Conservation (phyloP, 1,139 yeast genomes). For the Ogataea hybrid region DNA sequence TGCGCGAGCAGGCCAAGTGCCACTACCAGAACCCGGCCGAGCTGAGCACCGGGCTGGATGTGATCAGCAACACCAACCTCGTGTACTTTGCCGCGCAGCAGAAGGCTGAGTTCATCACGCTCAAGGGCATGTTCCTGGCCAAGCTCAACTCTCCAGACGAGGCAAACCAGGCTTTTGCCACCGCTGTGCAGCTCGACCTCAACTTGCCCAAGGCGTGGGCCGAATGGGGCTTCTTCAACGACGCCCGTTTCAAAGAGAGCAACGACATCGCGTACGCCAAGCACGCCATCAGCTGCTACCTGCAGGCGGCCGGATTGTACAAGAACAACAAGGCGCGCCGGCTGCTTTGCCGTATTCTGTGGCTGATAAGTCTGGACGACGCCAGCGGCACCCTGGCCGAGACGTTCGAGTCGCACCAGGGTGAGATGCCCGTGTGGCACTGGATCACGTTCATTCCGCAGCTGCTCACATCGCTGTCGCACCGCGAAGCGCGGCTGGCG, state of each 20-base stretch:
- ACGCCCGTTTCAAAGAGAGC: slow-evolving; percentile 79
- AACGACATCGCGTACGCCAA: slow-evolving; percentile 83
- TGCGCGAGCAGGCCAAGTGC: slow-evolving; percentile 96
- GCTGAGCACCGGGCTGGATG: slow-evolving; percentile 91
- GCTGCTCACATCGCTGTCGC: slow-evolving; percentile 82
- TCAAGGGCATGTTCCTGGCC: slow-evolving; percentile 97
- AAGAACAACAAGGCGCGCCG: slow-evolving; percentile 91
- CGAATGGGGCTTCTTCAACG: slow-evolving; percentile 98
- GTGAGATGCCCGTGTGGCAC: slow-evolving; percentile 98
- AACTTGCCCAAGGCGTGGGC: slow-evolving; percentile 99
- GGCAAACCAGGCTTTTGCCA: slow-evolving; percentile 96
- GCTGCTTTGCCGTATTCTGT: slow-evolving; percentile 81
- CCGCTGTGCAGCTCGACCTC: slow-evolving; percentile 94
- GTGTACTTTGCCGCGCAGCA: slow-evolving; percentile 97
- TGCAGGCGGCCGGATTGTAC: slow-evolving; percentile 96
- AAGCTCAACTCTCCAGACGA: slow-evolving; percentile 87
- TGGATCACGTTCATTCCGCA: slow-evolving; percentile 99
- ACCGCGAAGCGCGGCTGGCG: slow-evolving; percentile 85
- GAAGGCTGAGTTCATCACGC: slow-evolving; percentile 94
- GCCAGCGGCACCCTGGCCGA: slow-evolving; percentile 74
- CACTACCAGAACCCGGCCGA: slow-evolving; percentile 90
- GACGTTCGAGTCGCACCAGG: slow-evolving; percentile 89
- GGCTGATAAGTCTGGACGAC: slow-evolving; percentile 94
- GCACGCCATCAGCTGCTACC: slow-evolving; percentile 91
- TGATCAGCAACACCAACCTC: slow-evolving; percentile 91